Evolutionary conservation across 1,139 yeast genomes (phyloP), one percentile per base, ranked within the genome.

Genomic region (Taphrina betulina): DNA sequence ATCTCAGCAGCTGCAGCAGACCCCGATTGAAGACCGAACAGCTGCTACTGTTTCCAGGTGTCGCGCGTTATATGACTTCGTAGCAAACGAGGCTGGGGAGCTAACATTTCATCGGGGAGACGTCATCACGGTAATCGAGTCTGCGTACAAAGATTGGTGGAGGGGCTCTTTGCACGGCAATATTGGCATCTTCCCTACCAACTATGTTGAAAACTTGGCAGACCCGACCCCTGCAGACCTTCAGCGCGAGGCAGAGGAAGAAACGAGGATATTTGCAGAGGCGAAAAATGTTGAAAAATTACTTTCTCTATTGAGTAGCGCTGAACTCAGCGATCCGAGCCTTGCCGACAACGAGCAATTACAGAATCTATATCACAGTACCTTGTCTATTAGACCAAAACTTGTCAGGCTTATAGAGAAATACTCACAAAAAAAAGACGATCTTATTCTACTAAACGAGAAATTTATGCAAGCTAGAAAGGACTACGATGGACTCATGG

Each of bases 91-190:
- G 57, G 70, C 71, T 12, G 75, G 74, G n/a, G 78, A 75, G 62
- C 65, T 74, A 44, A 66, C 74, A 7, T 75, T 74, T 64, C 63
- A 66, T 60, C 58, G 67, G 57, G 72, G 75, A 50, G 71, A 70
- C 63, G 59, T 72, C 35, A 90, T 92, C 50, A 83, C 85, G 0
- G 95, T 92, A 0, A 77, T 90, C 48, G 97, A 89, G 65, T 79
- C 86, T 16, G 95, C 86, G 4, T 89, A 89, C 69, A 78, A 88
- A 60, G 97, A 92, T 68, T 92, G 98, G 98, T 87, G 96, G 85
- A 78, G 88, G 63, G 98, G 98, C 3, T 80, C 92, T 3, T 72
- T 90, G 53, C 77, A 79, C 58, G 96, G 96, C 0, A 77, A 77
- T 57, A 75, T 81, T 44, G 98, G 98, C 26, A 84, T 92, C n/a